These are phyloP conservation scores for Aspergillus bertholletiae DNA, from an alignment of 495 filamentous ascomycete genomes.

Conservation along the genomic window DNA sequence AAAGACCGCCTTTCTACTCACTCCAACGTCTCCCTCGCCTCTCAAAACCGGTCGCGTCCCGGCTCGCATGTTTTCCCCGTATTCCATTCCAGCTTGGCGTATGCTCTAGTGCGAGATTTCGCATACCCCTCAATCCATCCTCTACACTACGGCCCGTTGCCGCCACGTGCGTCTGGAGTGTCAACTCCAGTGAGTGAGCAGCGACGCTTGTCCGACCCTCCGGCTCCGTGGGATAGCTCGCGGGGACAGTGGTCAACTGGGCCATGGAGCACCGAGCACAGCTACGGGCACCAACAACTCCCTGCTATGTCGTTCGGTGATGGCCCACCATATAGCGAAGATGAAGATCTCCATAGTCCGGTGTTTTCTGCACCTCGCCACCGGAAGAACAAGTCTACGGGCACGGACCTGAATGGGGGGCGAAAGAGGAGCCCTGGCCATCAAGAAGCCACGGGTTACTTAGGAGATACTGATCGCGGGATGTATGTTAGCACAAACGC, in stretches of 20 bases:
- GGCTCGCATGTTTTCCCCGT: conserved; percentile 73
- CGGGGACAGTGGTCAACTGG: conserved; percentile 50
- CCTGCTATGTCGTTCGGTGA: conserved; percentile 85
- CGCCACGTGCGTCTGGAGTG: conserved; percentile 72
- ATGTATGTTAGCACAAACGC: conserved; percentile 63
- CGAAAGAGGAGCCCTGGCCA: conserved; percentile 43
- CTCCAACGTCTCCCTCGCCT: conserved; percentile 56
- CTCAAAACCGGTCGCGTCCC: conserved; percentile 63
- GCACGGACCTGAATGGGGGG: conserved; percentile 35
- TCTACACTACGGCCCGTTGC: conserved; percentile 84
- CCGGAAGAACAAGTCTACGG: conserved; percentile 77
- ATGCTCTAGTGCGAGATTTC: conserved; percentile 91
- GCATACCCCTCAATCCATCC: conserved; percentile 82
- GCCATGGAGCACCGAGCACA: conserved; percentile 44
- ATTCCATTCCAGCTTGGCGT: conserved; percentile 85
- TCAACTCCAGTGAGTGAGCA: conserved; percentile 83
- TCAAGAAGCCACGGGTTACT: conserved; percentile 22
- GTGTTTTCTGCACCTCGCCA: conserved; percentile 74
- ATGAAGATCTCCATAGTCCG: conserved; percentile 91
- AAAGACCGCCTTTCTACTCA: conserved; percentile 71
- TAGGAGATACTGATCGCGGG: conserved; percentile 51
- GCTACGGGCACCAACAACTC: conserved; percentile 56
- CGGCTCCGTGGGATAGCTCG: conserved; percentile 54
- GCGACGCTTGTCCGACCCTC: conserved; percentile 77
- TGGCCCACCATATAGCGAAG: conserved; percentile 95